Base-by-base conservation (phyloP, 257 asterid species). In the Echium plantagineum region DNA sequence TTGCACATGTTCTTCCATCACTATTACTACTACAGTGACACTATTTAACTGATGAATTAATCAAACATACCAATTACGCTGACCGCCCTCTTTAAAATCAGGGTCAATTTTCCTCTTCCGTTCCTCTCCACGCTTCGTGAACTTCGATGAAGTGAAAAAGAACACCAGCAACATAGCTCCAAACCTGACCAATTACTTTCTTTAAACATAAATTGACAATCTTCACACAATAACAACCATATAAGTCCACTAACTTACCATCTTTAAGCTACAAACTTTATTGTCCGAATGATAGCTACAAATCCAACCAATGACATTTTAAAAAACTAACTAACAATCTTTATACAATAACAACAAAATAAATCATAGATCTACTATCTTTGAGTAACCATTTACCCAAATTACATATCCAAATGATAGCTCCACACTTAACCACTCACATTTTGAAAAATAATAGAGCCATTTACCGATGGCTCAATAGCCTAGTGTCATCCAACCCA, bases 61-160 rank as follows among this genome's bases (percentile, higher is more conserved):
- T 18, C 15, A n/a, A 19, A 19, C 31, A n/a, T 87, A 91, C 96
- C 98, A 91, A 77, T 87, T 87, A 66, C 96, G 93, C 61, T 91
- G 98, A 62, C 98, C 98, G 53, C 98, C 98, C 77, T 91, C 95
- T 76, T 83, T 83, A 72, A 91, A 91, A 54, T 87, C 95, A 7
- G 94, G 90, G 55, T 91, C 98, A 22, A 87, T 73, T 51, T 77
- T 82, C 55, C 69, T 60, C 83, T 88, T 87, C 73, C 63, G 76
- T 47, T 87, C 93, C 82, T 82, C 95, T 63, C 98, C 98, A 42
- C 74, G 70, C 66, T 75, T 88, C 32, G 98, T 87, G 59, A 87
- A 71, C 82, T 83, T 77, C 10, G 98, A 91, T 35, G 94, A 91
- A 55, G 96, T 79, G 73, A 82, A 72, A 66, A 82, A 87, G 85